Percentiles rank a stretch among this genome's conserved stretches.
These are phyloP conservation scores for Rhizopus arrhizus DNA, from an alignment of 371 early-diverging fungal genomes.

Conservation along the genomic window DNA sequence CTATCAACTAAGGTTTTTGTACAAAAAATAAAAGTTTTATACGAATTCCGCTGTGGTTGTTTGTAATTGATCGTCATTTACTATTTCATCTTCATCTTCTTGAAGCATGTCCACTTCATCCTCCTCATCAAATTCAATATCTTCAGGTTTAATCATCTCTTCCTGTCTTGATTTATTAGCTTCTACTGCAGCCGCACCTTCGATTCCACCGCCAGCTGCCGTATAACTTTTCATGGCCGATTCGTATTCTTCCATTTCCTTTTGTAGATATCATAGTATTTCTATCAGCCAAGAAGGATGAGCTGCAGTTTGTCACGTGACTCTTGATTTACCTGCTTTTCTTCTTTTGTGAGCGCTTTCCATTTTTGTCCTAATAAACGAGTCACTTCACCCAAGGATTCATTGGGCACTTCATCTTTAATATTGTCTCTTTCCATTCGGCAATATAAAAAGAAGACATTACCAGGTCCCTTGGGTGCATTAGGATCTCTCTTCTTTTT, in stretches of 20 bases:
- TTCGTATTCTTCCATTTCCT: slow-evolving; percentile 27
- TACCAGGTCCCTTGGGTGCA: slow-evolving; percentile 61
- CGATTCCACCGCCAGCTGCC: slow-evolving; percentile 28
- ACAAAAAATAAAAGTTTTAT: slow-evolving; percentile 11
- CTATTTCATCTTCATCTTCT: slow-evolving; percentile 67
- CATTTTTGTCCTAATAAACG: slow-evolving; percentile 46
- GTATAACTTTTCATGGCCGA: slow-evolving; percentile 30
- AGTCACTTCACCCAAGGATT: slow-evolving; percentile 45
- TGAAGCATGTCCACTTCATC: slow-evolving; percentile 38
- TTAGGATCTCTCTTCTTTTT: slow-evolving; percentile 56
- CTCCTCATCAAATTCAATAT: slow-evolving; percentile 17
- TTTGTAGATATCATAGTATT: slow-evolving; percentile 27
- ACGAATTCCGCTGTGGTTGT: neutral
- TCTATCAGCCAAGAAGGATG: neutral
- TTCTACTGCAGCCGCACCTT: slow-evolving; percentile 30
- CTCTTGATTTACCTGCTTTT: slow-evolving; percentile 37
- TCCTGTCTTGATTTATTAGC: slow-evolving; percentile 12
- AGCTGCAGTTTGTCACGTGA: neutral
- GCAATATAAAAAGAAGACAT: slow-evolving; percentile 61
- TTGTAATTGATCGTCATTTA: slow-evolving; percentile 55
- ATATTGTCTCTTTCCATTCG: slow-evolving; percentile 54
- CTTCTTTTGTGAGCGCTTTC: slow-evolving; percentile 43
- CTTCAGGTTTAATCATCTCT: slow-evolving; percentile 9
- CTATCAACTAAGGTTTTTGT: slow-evolving; percentile 35
- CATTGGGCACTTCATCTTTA: slow-evolving; percentile 53